These are phyloP conservation scores for Corynascus novoguineensis DNA, from an alignment of 495 filamentous ascomycete species.

Conservation along the genomic window DNA sequence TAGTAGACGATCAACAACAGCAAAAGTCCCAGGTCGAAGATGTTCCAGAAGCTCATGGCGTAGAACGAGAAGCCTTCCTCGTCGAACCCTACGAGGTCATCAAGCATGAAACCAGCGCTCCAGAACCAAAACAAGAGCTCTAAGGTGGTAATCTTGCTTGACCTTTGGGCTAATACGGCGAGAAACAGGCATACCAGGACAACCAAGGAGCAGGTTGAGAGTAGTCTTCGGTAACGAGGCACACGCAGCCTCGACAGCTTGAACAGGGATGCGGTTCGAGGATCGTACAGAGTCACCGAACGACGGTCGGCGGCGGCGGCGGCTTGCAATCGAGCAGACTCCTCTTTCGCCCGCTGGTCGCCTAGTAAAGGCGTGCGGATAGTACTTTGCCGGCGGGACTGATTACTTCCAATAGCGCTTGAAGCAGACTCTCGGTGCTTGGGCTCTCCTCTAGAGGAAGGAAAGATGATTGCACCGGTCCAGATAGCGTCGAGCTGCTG, in stretches of 20 bases:
- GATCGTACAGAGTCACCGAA: slow-evolving; percentile 83
- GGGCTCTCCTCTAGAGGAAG: slow-evolving; percentile 75
- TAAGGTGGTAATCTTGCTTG: slow-evolving; percentile 67
- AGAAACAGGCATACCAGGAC: slow-evolving; percentile 78
- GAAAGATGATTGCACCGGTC: slow-evolving; percentile 89
- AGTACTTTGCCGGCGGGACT: slow-evolving; percentile 32
- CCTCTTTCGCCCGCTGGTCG: slow-evolving; percentile 36
- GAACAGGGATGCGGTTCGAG: slow-evolving; percentile 79
- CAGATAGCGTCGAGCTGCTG: slow-evolving; percentile 93
- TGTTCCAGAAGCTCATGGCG: slow-evolving; percentile 95
- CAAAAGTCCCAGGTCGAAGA: slow-evolving; percentile 84
- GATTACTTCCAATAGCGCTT: slow-evolving; percentile 14
- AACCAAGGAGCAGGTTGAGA: slow-evolving; percentile 78
- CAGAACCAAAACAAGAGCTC: slow-evolving; percentile 94
- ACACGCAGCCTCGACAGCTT: slow-evolving; percentile 86
- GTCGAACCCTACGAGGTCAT: slow-evolving; percentile 86
- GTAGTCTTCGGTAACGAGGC: slow-evolving; percentile 80
- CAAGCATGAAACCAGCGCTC: slow-evolving; percentile 96
- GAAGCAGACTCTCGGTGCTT: slow-evolving; percentile 50
- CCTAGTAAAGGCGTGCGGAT: slow-evolving; percentile 41
- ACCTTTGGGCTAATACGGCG: slow-evolving; percentile 64
- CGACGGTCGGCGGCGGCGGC: slow-evolving; percentile 48
- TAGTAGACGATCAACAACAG: slow-evolving; percentile 85
- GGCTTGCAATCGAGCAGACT: slow-evolving; percentile 27
- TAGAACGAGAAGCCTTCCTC: slow-evolving; percentile 92